Conservation (phyloP, 1,284 basidiomycete species). For the Cerrena zonata region DNA sequence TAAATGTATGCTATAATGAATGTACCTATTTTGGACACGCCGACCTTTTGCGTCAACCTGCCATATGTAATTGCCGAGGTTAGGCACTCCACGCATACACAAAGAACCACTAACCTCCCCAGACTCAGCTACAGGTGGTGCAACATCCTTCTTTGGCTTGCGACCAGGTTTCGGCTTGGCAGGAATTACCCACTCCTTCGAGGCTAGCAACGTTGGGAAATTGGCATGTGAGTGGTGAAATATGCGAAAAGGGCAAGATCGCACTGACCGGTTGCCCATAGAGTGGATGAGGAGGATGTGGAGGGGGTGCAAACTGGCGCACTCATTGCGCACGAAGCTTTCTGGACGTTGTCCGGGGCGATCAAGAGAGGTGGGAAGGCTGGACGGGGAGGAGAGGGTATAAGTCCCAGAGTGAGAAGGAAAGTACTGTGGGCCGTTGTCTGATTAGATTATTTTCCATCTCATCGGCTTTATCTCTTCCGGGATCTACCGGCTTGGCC, state of each 20-base stretch:
- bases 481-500: slow-evolving; percentile 3
- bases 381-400: background rate
- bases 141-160: slow-evolving; percentile 74
- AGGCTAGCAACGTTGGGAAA: too few species aligned
- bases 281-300: slow-evolving; percentile 39
- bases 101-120: slow-evolving; percentile 38
- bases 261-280: slow-evolving; percentile 45
- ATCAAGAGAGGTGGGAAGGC: slow-evolving; percentile 7
- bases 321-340: slow-evolving; percentile 21
- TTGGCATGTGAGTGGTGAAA: slow-evolving; percentile 13
- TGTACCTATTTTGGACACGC: slow-evolving; percentile 72
- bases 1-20: slow-evolving; percentile 8
- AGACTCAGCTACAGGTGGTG: slow-evolving; percentile 31
- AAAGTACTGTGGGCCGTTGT: slow-evolving; percentile 4
- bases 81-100: slow-evolving; percentile 11
- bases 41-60: slow-evolving; percentile 53
- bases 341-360: background rate
- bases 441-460: slow-evolving; percentile 10
- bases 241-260: slow-evolving; percentile 7
- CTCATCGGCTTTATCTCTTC: slow-evolving; percentile 7
- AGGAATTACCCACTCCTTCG: slow-evolving; percentile 86
- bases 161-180: slow-evolving; percentile 85
- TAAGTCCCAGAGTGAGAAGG: slow-evolving; percentile 7
- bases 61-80: slow-evolving; percentile 20
- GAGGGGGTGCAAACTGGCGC: slow-evolving; percentile 22